Conservation (phyloP, 192 early-diverging fungal genomes). For the Spizellomyces punctatus region DNA sequence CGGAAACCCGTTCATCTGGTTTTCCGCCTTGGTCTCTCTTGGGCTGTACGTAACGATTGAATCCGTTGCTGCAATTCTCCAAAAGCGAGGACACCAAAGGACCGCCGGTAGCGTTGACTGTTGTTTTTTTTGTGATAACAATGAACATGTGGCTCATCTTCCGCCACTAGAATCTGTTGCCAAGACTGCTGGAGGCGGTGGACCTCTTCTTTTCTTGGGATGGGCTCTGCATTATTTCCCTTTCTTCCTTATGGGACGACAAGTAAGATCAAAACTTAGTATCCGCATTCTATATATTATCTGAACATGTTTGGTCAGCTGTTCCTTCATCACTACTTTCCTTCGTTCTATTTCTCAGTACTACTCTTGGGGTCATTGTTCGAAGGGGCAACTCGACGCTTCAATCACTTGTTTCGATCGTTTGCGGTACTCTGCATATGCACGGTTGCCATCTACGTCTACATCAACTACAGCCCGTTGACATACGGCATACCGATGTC, state of each 20-base stretch:
- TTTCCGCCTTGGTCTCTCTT: slow-evolving; percentile 26
- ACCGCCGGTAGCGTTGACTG: not conserved
- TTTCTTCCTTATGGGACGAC: slow-evolving; percentile 88
- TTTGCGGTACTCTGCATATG: slow-evolving; percentile 32
- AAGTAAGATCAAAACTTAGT: slow-evolving; percentile 40
- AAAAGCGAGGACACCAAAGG: slow-evolving; percentile 36
- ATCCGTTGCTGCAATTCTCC: slow-evolving; percentile 25
- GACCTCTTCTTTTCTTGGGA: slow-evolving; percentile 64
- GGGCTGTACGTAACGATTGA: slow-evolving; percentile 27
- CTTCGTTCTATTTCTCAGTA: slow-evolving; percentile 86
- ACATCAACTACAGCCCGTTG: slow-evolving; percentile 73
- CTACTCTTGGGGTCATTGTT: slow-evolving; percentile 70
- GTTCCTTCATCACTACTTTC: slow-evolving; percentile 95
- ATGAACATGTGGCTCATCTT: not conserved
- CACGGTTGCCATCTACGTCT: slow-evolving; percentile 61
- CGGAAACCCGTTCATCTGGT: slow-evolving; percentile 61
- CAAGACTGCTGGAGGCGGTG: slow-evolving; percentile 2
- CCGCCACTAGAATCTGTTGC: not conserved
- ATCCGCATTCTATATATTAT: not conserved
- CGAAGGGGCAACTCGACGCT: slow-evolving; percentile 71
- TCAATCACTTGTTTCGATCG: not conserved
- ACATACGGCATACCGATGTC: slow-evolving; percentile 83
- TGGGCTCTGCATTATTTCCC: slow-evolving; percentile 87
- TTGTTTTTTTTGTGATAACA: not conserved
- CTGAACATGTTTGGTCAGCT: slow-evolving; percentile 35